Evolutionary conservation across 2,329 filamentous ascomycete genomes (phyloP), one percentile per base, ranked within the genome.

Genomic region (Trichothecium roseum): DNA sequence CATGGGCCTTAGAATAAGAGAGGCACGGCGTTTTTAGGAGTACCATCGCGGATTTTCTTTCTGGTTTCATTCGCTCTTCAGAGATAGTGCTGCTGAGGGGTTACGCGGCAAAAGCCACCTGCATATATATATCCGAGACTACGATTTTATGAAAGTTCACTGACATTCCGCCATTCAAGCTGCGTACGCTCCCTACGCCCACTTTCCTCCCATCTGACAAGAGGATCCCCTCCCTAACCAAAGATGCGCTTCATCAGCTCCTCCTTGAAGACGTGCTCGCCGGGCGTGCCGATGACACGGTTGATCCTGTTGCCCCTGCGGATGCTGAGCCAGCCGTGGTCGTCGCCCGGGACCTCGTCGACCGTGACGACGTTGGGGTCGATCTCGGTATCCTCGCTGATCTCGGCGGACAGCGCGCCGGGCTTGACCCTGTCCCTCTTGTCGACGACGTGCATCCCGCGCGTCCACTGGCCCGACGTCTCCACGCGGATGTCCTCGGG

Each of bases 391-490:
- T 65, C 52, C 45, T 62, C 50, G 42, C 66, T 54, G 48, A 63
- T 44, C 32, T 57, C 49, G 20, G 61, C 50, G 30, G 56, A 54
- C 9, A 55, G 48, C 41, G 65, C 63, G 9, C 60, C 68, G 5
- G 65, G 66, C 51, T 75, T 74, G 42, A 62, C 65, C 36, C 76
- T 62, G 27, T 62, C 59, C 30, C 91, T 72, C 26, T 77, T 69
- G 64, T 98, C 91, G 28, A 87, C 66, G 22, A 96, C 70, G 51
- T 87, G 88, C 79, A 91, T 88, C 2, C 91, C 89, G 38, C 85
- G 70, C 31, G 88, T 94, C 91, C 91, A 98, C 63, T 96, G 91
- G 2, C 89, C 91, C 3, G 74, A 64, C 0, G 87, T 93, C 62
- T 98, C 91, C 28, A 98, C 68, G 15, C 91, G 73, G 37, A 98